Conservation (phyloP, 352 stramenopile genomes). For the Stephanocyclus meneghinianus region DNA sequence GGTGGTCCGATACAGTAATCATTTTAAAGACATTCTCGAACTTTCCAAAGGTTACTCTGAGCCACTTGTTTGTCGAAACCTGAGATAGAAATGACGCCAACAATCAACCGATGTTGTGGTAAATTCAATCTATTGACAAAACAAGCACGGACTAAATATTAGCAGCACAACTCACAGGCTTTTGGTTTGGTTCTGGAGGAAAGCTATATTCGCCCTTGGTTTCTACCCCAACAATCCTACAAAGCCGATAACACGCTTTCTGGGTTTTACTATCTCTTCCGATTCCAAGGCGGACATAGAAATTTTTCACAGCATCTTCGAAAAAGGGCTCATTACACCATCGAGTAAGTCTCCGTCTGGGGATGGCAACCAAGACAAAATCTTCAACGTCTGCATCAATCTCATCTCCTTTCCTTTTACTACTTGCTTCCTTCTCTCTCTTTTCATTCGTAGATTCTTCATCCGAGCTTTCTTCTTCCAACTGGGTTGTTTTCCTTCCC, state of each 20-base stretch:
- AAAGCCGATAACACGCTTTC: constrained; percentile 79
- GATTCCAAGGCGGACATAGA: constrained; percentile 79
- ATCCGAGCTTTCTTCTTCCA: constrained; percentile 26
- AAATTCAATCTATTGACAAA: constrained; percentile 1
- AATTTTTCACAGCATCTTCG: constrained; percentile 74
- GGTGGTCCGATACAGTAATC: constrained; percentile 74
- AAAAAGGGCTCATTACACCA: constrained; percentile 85
- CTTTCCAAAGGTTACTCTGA: constrained; percentile 76
- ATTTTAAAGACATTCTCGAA: constrained; percentile 76
- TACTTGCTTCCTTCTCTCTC: constrained; percentile 18
- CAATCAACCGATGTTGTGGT: background rate
- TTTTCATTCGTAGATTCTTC: constrained; percentile 36
- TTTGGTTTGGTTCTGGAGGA: constrained; percentile 57
- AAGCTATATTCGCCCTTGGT: constrained; percentile 72
- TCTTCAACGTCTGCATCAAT: constrained; percentile 73
- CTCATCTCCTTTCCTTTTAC: constrained; percentile 41
- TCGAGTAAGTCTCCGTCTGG: constrained; percentile 65
- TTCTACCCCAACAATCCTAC: constrained; percentile 85
- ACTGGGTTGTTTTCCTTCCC: constrained; percentile 30
- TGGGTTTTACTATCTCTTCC: constrained; percentile 76
- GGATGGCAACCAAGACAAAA: constrained; percentile 75
- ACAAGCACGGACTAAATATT: constrained; percentile 1
- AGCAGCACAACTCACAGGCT: constrained; percentile 48
- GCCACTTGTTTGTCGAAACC: constrained; percentile 74
- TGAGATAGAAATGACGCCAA: constrained; percentile 9